Base-by-base conservation (phyloP, 371 early-diverging fungal species). In the Rhizopus microsporus region DNA sequence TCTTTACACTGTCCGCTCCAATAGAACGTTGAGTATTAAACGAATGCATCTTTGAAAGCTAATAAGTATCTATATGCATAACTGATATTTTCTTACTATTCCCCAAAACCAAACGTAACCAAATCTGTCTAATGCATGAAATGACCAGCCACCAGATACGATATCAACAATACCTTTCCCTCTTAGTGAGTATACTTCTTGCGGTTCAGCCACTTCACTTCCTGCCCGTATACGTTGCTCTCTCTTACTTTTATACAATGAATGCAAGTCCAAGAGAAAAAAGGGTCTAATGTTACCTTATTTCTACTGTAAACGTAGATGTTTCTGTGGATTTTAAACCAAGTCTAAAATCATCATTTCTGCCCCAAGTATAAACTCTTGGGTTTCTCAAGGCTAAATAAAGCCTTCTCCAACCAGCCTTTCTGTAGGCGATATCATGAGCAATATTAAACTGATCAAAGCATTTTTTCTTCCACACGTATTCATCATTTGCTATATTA, bases 91-190 rank as follows among this genome's bases (percentile, higher is more conserved):
- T 32, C 51, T 71, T 74, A 79, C 79, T 32, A 57, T 67, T 29
- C 80, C 76, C 80, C 80, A 79, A 54, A 65, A 65, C 72, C 75
- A 79, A 1, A 79, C 72, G 8, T 56, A 59, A 2, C 80, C 80
- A 44, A 65, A 44, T 10, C 61, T 56, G 58, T 74, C 72, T 10
- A 79, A 56, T 29, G 71, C 77, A 67, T 79, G 75, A 51, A 79
- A 76, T 13, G 71, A 72, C 76, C 77, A 79, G n/a, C 77, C 77
- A 15, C 77, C 77, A 34, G 77, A 65, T 13, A 65, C 42, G 29
- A 79, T 66, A 61, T 76, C 72, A 1, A 74, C 66, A 39, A 79
- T 72, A n/a, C 61, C 60, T 47, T 74, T 74, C 12, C 70, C 58
- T 16, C 59, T 57, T 32, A 79, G 44, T 15, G 48, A 10, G 10